Evolutionary conservation across 1,284 basidiomycete species (phyloP).

Genomic region (Papiliotrema laurentii): DNA sequence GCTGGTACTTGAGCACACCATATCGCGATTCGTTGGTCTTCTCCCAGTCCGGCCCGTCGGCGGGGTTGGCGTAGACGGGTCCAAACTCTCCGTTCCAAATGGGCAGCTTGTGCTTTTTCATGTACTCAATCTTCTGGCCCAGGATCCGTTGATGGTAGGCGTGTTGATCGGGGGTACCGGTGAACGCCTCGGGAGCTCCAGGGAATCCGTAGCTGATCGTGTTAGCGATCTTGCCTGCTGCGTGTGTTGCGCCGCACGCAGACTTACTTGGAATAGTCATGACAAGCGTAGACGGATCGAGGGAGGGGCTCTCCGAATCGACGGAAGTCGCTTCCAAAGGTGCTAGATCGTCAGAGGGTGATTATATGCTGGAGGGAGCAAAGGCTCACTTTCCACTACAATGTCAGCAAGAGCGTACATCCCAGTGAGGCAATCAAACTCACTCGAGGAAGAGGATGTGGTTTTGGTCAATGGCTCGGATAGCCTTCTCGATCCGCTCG

Average conservation of each 20-base stretch:
- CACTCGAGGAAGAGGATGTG: conserved; percentile 54
- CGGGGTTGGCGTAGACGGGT: conserved; percentile 36
- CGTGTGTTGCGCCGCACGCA: background rate
- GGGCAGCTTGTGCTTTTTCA: conserved; percentile 11
- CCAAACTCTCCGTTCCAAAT: conserved; percentile 58
- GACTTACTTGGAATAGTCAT: conserved; percentile 58
- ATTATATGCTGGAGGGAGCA: background rate
- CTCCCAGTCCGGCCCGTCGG: conserved; percentile 50
- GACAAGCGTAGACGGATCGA: conserved; percentile 69
- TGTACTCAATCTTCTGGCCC: conserved; percentile 55
- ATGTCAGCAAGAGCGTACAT: background rate
- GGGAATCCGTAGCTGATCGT: conserved; percentile 57
- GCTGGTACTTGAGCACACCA: conserved; percentile 64
- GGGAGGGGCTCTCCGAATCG: conserved; percentile 52
- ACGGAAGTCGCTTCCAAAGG: conserved; percentile 68
- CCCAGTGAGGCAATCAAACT: background rate
- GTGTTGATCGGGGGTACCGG: conserved; percentile 53
- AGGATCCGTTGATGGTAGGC: conserved; percentile 51
- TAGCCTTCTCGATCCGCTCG: conserved; percentile 60
- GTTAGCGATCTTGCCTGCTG: background rate
- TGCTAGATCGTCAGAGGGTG: conserved; percentile 49
- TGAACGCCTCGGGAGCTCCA: conserved; percentile 53
- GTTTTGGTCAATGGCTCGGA: conserved; percentile 60
- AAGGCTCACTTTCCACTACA: conserved; percentile 1
- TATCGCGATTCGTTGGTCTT: conserved; percentile 63